Conservation (phyloP, 2,329 filamentous ascomycete species). For the Verticillium nubilum region DNA sequence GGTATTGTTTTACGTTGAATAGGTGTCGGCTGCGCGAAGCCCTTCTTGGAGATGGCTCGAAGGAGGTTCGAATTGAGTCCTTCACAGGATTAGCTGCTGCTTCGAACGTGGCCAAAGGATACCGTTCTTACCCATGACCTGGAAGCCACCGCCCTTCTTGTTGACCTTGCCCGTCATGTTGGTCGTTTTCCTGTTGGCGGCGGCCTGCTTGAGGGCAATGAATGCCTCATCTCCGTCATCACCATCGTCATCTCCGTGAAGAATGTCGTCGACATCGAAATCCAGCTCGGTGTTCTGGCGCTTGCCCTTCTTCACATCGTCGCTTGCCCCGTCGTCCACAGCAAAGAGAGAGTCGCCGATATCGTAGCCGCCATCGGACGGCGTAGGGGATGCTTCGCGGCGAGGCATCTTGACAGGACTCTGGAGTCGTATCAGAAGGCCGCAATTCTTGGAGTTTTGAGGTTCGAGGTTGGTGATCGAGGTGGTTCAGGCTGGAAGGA, state of each 20-base stretch:
- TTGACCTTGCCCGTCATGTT: constrained; percentile 79
- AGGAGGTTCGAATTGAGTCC: constrained; percentile 76
- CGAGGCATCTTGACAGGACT: constrained; percentile 53
- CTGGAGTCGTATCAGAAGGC: constrained; percentile 1
- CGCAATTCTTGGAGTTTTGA: background rate
- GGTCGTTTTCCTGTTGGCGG: constrained; percentile 77
- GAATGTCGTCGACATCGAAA: constrained; percentile 55
- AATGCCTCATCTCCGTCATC: constrained; percentile 78
- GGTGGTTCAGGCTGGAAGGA: background rate
- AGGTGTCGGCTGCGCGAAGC: constrained; percentile 91
- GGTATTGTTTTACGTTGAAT: constrained; percentile 98
- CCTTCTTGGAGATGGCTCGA: constrained; percentile 88
- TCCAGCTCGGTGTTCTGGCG: constrained; percentile 28
- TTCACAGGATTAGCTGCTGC: constrained; percentile 20
- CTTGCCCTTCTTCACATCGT: constrained; percentile 24
- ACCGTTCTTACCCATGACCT: constrained; percentile 68
- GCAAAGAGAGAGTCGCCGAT: constrained; percentile 76
- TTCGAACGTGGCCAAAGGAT: constrained; percentile 7
- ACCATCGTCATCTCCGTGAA: constrained; percentile 51
- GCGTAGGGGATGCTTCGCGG: constrained; percentile 72
- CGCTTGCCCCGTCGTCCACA: constrained; percentile 45
- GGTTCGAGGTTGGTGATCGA: background rate
- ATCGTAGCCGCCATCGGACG: constrained; percentile 87
- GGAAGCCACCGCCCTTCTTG: constrained; percentile 95
- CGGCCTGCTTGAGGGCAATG: constrained; percentile 81